Evolutionary conservation across 2,329 filamentous ascomycete species (phyloP).

Genomic region (Verticillium tricorpus): DNA sequence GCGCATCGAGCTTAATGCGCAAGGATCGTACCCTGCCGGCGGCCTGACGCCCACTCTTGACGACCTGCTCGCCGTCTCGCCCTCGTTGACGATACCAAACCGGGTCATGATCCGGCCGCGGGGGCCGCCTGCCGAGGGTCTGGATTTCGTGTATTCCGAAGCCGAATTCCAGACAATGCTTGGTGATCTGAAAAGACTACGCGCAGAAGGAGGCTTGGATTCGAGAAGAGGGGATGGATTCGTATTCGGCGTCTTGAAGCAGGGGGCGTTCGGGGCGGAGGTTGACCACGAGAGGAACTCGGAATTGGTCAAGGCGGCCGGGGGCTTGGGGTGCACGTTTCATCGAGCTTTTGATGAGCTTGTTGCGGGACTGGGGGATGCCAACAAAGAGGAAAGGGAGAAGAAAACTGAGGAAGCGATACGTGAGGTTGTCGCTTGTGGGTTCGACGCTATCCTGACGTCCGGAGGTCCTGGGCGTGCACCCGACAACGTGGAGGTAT

Average conservation of each 20-base stretch:
- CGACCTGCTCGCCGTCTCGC: slow-evolving; percentile 26
- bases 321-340: slow-evolving; percentile 43
- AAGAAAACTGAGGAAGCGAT: slow-evolving; percentile 20
- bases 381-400: slow-evolving; percentile 12
- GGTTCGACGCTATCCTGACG: slow-evolving; percentile 49
- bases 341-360: slow-evolving; percentile 53
- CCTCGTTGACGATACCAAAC: slow-evolving; percentile 30
- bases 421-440: slow-evolving; percentile 30
- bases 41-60: slow-evolving; percentile 45
- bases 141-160: slow-evolving; percentile 46
- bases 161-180: slow-evolving; percentile 41
- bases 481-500: slow-evolving; percentile 28
- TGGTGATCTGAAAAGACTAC: slow-evolving; percentile 23
- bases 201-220: slow-evolving; percentile 28
- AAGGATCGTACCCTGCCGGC: slow-evolving; percentile 43
- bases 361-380: slow-evolving; percentile 17
- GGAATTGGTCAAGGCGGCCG: slow-evolving; percentile 35
- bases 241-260: slow-evolving; percentile 46
- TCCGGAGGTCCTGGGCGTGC: slow-evolving; percentile 43
- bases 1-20: slow-evolving; percentile 50
- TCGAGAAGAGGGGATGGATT: slow-evolving; percentile 46
- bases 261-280: slow-evolving; percentile 7
- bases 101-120: slow-evolving; percentile 54
- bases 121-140: slow-evolving; percentile 19
- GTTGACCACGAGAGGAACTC: slow-evolving; percentile 37